These are phyloP conservation scores for Aureobasidium lini DNA, from an alignment of 2,329 filamentous ascomycete genomes.

Conservation along the genomic window DNA sequence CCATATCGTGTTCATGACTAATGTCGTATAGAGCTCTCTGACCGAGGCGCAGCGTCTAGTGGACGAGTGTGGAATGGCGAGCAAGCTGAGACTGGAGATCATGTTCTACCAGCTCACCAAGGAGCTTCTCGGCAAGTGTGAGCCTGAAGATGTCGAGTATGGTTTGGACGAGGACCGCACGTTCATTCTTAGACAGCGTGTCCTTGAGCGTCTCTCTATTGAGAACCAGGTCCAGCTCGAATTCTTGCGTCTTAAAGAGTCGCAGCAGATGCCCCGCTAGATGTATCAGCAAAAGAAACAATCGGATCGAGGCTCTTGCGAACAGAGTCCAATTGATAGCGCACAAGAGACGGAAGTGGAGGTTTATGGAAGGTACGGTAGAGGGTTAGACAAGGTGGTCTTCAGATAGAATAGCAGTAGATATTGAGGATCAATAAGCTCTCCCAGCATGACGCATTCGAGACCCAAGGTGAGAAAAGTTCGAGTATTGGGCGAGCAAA, in stretches of 20 bases:
- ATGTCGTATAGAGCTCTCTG: not conserved
- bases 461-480: no score
- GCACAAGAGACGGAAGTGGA: no score
- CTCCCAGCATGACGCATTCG: no score
- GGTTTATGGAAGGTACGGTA: no score
- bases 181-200: not conserved
- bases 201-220: not conserved
- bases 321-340: no score
- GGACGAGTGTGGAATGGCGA: not conserved
- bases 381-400: no score
- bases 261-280: not conserved
- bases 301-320: no score
- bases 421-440: no score
- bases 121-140: not conserved
- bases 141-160: not conserved
- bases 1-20: not conserved
- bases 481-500: not conserved
- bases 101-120: slow-evolving; percentile 1
- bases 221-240: not conserved
- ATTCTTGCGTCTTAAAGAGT: not conserved
- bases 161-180: not conserved
- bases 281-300: not conserved
- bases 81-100: not conserved
- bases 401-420: no score
- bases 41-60: not conserved